Conservation (phyloP, 371 early-diverging fungal species). For the Mortierella sp. region DNA sequence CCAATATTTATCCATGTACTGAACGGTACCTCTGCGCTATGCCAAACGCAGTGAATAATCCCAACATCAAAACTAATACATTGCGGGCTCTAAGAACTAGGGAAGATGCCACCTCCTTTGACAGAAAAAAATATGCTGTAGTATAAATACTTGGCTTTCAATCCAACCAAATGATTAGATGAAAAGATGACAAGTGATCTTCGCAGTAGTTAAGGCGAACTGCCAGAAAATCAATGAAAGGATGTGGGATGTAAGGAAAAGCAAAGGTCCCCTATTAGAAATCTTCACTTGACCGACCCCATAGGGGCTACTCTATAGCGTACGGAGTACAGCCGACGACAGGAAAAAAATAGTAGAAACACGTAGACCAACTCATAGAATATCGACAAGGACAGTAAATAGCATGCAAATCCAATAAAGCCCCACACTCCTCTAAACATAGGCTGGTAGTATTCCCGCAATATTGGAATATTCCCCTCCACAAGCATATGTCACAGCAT, state of each 20-base stretch:
- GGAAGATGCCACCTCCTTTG: too few species aligned
- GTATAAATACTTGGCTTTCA: not conserved
- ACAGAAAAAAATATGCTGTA: too few species aligned
- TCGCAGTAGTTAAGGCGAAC: not conserved
- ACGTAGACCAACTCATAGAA: not conserved
- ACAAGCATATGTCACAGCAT: too few species aligned
- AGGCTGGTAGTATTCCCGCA: not conserved
- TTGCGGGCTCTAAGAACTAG: too few species aligned
- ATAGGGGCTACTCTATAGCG: not conserved
- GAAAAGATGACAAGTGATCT: not conserved
- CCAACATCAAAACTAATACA: too few species aligned
- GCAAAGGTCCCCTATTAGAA: not conserved
- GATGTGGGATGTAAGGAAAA: not conserved
- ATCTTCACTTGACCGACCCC: not conserved
- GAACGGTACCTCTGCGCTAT: too few species aligned
- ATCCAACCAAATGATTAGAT: not conserved
- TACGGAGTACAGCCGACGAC: not conserved
- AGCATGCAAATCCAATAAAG: not conserved
- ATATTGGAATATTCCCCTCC: not conserved
- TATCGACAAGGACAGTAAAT: not conserved
- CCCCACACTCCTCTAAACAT: not conserved
- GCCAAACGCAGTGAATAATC: too few species aligned
- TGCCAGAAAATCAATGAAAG: not conserved
- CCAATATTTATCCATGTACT: too few species aligned
- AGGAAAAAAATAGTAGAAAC: not conserved